Percentiles rank a stretch among this genome's conserved stretches.
Conservation (phyloP, 2,329 filamentous ascomycete species). For the Alternaria novae-zelandiae region DNA sequence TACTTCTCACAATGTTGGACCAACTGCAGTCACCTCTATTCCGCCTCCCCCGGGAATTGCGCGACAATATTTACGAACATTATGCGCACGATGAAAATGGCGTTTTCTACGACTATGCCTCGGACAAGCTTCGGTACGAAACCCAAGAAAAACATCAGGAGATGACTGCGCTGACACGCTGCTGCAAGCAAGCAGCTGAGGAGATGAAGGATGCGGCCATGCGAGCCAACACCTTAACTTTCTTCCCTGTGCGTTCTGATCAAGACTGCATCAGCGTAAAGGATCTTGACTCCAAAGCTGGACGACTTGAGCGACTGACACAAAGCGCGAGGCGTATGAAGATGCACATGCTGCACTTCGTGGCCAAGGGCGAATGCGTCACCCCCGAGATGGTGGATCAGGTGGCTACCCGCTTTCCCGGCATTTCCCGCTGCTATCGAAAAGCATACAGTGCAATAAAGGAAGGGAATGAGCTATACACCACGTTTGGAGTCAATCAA, state of each 20-base stretch:
- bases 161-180: neutral
- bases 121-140: neutral
- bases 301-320: neutral
- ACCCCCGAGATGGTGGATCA: no score
- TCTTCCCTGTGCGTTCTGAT: neutral
- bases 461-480: no score
- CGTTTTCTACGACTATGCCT: neutral
- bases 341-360: neutral
- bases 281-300: neutral
- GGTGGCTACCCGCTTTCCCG: no score
- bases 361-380: neutral
- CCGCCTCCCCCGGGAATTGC: neutral
- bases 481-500: no score
- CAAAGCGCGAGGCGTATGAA: neutral
- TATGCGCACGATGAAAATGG: neutral
- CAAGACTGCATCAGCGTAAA: neutral
- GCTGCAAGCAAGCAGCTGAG: neutral
- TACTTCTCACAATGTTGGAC: neutral
- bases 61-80: neutral
- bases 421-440: no score
- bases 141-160: neutral
- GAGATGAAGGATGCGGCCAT: neutral
- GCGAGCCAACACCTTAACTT: neutral
- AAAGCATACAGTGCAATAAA: no score
- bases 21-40: neutral